These are phyloP conservation scores for Aspergillus cejpii DNA, from an alignment of 2,329 filamentous ascomycete species.

Conservation along the genomic window DNA sequence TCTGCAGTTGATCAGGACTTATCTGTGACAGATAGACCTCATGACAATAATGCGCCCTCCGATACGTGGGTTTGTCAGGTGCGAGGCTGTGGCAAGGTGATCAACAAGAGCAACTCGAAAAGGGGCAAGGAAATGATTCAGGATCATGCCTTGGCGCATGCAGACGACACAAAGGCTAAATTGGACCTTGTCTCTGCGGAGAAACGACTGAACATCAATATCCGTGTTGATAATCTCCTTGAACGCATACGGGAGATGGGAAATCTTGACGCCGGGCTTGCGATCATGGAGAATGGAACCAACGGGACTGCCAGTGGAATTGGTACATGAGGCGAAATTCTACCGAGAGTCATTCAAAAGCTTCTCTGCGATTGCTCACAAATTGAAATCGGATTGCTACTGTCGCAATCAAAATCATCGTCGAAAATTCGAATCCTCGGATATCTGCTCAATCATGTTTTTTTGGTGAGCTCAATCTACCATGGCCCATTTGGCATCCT, in stretches of 20 bases:
- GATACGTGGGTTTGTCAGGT: constrained; percentile 34
- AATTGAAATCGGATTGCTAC: no score
- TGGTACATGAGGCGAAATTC: constrained; percentile 6
- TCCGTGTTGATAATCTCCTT: constrained; percentile 30
- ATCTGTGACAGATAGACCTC: constrained; percentile 7
- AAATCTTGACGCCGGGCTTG: constrained; percentile 14
- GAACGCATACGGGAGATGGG: constrained; percentile 28
- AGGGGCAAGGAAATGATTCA: constrained; percentile 28
- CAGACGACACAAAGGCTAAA: constrained; percentile 32
- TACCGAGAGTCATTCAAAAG: not conserved
- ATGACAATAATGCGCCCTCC: constrained; percentile 14
- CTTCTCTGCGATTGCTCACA: no score
- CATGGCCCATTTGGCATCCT: no score
- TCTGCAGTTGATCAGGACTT: constrained; percentile 6
- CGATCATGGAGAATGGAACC: constrained; percentile 10
- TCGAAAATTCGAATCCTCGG: no score
- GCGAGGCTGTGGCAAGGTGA: constrained; percentile 28
- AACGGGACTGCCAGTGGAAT: constrained; percentile 13
- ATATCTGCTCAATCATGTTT: no score
- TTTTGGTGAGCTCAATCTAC: no score
- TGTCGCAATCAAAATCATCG: no score
- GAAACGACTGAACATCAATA: constrained; percentile 29
- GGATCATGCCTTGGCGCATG: constrained; percentile 32
- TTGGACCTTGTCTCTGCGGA: constrained; percentile 34
- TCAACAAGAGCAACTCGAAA: constrained; percentile 29